A percentile compares a stretch with the other conserved stretches of the same genome.
Evolutionary conservation across 495 filamentous ascomycete genomes (phyloP).

Genomic region (Cercophora newfieldiana): DNA sequence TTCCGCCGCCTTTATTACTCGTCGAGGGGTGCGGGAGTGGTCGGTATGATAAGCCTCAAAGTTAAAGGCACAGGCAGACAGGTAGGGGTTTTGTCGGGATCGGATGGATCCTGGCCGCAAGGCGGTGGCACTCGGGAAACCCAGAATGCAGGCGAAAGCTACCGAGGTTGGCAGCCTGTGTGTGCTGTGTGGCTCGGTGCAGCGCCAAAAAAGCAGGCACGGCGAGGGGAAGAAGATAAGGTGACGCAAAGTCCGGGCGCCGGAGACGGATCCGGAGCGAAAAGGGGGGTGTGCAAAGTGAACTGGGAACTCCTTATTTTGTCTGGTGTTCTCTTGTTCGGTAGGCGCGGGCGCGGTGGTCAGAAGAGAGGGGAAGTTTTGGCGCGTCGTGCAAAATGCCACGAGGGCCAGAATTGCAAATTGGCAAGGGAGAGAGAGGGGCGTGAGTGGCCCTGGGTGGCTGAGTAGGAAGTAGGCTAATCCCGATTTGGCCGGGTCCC

Average conservation of each 20-base stretch:
- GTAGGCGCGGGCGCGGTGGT: constrained; percentile 3
- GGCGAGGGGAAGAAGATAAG: constrained; percentile 1
- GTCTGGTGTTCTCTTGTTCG: constrained; percentile 4
- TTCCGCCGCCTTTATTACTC: background rate
- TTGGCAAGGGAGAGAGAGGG: background rate
- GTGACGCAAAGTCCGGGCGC: constrained; percentile 6
- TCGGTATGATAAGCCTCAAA: background rate
- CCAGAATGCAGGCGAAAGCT: constrained; percentile 15
- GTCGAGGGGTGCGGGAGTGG: background rate
- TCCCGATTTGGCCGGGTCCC: background rate
- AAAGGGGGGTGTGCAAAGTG: constrained; percentile 9
- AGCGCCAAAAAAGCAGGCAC: constrained; percentile 5
- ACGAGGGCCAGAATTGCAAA: constrained; percentile 9
- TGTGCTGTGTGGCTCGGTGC: constrained; percentile 6
- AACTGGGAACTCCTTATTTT: background rate
- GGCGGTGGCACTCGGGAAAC: constrained; percentile 21
- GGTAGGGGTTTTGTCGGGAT: constrained; percentile 12
- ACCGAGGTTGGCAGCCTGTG: constrained; percentile 13
- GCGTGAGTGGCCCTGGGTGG: constrained; percentile 6
- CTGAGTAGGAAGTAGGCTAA: background rate
- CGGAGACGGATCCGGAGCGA: background rate
- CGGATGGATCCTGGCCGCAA: constrained; percentile 21
- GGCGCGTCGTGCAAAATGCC: constrained; percentile 10
- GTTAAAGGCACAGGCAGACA: background rate
- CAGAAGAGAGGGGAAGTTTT: constrained; percentile 10